Percentiles rank a stretch among this genome's conserved stretches.
Conservation (phyloP, 176 grass and related monocot genomes). For the Pontederia crassipes region DNA sequence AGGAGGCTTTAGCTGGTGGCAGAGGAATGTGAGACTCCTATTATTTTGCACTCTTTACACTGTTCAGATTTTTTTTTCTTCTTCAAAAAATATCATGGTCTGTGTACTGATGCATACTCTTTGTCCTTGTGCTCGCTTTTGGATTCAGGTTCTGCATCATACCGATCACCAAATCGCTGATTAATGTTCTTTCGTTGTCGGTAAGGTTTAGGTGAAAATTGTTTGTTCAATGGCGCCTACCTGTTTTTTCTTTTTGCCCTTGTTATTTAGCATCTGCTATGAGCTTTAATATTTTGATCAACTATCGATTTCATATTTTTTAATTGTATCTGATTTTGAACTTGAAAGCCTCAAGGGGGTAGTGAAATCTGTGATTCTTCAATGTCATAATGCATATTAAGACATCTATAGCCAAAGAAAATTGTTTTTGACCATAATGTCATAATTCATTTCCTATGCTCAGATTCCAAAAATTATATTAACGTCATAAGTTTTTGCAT, state of each 20-base stretch:
- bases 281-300: too few relatives aligned
- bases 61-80: background rate
- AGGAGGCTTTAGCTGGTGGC: conserved; percentile 34
- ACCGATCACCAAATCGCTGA: conserved; percentile 23
- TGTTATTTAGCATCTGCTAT: background rate
- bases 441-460: too few relatives aligned
- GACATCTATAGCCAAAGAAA: too few relatives aligned
- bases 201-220: conserved; percentile 18
- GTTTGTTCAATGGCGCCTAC: background rate
- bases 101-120: background rate
- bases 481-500: too few relatives aligned
- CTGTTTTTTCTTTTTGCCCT: background rate
- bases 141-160: conserved; percentile 41
- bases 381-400: too few relatives aligned
- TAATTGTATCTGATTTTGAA: too few relatives aligned
- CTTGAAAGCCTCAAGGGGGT: too few relatives aligned
- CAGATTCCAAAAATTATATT: too few relatives aligned
- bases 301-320: too few relatives aligned
- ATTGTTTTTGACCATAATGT: too few relatives aligned
- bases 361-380: too few relatives aligned
- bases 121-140: background rate
- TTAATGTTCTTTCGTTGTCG: conserved; percentile 16
- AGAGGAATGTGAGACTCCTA: conserved; percentile 35
- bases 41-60: background rate
- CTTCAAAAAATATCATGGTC: background rate